Evolutionary conservation across 116 monocot species (phyloP), one percentile per base, ranked within the genome.

Genomic region (Cymodocea nodosa): DNA sequence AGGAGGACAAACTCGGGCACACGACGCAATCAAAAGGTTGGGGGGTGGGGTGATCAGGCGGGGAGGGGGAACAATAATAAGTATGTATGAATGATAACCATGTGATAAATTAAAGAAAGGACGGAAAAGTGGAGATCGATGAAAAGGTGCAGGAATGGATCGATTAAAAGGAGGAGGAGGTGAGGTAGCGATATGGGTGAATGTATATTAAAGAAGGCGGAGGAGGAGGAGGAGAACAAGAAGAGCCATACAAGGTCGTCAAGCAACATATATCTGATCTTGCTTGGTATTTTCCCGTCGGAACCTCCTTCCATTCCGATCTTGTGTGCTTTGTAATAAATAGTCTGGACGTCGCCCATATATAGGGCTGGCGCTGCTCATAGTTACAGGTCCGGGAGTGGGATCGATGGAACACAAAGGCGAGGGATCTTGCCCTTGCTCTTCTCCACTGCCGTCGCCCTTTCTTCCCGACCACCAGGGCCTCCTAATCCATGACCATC

Each of bases 1-100:
- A 40, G 18, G 14, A 68, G 10, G 36, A 5, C 25, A 52, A 14
- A 53, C 23, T 18, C 23, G 4, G 22, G 11, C 44, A 44, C 44
- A 67, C 23, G 23, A 20, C 1, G 19, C n/a, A 53, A 50, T 4
- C 52, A 67, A 48, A 58, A 56, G 44, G 51, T 52, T 18, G 25
- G 34, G 10, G 23, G 50, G n/a, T 19, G 20, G 40, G 59, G n/a
- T n/a, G n/a, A n/a, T n/a, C n/a, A n/a, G 20, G 16, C 2, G 17
- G 19, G 37, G 52, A 57, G 63, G 58, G 51, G 60, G n/a, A n/a
- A n/a, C n/a, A 59, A 63, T 36, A 59, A 71, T 36, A 35, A 15
- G 20, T 12, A 51, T 20, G 51, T 37, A 62, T 16, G 35, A 52
- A 66, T 7, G 22, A 44, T 44, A 9, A 39, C 13, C 16, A 44